A percentile compares a stretch with the other conserved stretches of the same genome.
Evolutionary conservation across 2,329 filamentous ascomycete species (phyloP).

Genomic region (Venturia nashicola): DNA sequence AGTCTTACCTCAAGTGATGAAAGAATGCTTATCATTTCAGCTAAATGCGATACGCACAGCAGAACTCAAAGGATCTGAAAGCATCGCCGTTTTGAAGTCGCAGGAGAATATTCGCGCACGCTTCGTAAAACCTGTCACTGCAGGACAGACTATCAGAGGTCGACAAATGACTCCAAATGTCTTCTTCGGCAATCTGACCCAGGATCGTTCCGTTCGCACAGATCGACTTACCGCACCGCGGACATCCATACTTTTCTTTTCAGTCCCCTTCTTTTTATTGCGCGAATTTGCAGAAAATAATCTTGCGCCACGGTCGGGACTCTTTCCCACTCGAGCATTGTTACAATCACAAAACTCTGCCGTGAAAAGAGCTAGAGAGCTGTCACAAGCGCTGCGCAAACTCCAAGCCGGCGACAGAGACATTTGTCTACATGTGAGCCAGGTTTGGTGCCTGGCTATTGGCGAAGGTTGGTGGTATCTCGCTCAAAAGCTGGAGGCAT

Average conservation of each 20-base stretch:
- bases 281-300: neutral
- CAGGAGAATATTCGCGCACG: constrained; percentile 2
- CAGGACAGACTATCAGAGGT: neutral
- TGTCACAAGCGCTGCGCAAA: neutral
- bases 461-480: neutral
- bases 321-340: neutral
- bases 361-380: neutral
- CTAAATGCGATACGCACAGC: neutral
- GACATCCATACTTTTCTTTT: neutral
- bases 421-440: neutral
- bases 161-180: neutral
- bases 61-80: neutral
- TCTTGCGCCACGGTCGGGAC: neutral
- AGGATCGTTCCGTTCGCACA: neutral
- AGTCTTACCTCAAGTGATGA: neutral
- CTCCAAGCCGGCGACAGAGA: neutral
- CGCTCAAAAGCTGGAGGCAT: neutral
- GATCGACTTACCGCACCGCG: neutral
- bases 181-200: neutral
- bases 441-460: neutral
- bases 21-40: neutral
- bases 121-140: neutral
- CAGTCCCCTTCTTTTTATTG: neutral
- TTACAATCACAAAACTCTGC: constrained; percentile 1
- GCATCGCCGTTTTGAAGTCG: neutral